These are phyloP conservation scores for Aspergillus cejpii DNA, from an alignment of 2,329 filamentous ascomycete species.

Conservation along the genomic window DNA sequence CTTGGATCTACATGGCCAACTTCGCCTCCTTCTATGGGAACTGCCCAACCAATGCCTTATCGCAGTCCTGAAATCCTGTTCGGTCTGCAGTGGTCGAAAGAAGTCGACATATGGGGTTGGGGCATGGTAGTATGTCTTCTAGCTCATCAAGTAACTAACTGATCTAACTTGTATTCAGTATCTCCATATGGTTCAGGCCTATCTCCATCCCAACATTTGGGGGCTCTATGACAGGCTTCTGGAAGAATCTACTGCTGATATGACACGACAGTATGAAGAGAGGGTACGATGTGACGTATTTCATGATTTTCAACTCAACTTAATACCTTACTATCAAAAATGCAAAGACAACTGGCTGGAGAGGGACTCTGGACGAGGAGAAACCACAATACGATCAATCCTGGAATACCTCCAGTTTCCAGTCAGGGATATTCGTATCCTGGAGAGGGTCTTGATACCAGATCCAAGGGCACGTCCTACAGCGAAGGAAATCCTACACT, in stretches of 20 bases:
- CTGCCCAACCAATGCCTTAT: too few relatives aligned
- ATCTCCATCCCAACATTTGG: not conserved
- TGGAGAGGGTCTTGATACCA: not conserved
- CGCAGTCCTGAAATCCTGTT: too few relatives aligned
- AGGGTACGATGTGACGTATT: not conserved
- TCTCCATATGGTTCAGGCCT: too few relatives aligned
- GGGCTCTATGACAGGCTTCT: not conserved
- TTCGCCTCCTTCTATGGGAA: too few relatives aligned
- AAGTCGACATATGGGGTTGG: too few relatives aligned
- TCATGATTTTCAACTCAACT: not conserved
- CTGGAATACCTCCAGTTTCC: not conserved
- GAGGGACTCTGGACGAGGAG: not conserved
- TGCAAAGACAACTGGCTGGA: not conserved
- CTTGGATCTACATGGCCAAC: too few relatives aligned
- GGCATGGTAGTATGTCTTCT: too few relatives aligned
- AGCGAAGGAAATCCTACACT: not conserved
- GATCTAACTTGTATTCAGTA: too few relatives aligned
- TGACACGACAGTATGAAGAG: not conserved
- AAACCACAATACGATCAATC: not conserved
- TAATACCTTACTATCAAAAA: not conserved
- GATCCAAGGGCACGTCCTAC: not conserved
- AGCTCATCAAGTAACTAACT: too few relatives aligned
- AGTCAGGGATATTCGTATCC: not conserved
- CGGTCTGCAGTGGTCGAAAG: too few relatives aligned
- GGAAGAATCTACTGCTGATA: not conserved